These are phyloP conservation scores for Candida manassasensis DNA, from an alignment of 805 yeast genomes.

Conservation along the genomic window DNA sequence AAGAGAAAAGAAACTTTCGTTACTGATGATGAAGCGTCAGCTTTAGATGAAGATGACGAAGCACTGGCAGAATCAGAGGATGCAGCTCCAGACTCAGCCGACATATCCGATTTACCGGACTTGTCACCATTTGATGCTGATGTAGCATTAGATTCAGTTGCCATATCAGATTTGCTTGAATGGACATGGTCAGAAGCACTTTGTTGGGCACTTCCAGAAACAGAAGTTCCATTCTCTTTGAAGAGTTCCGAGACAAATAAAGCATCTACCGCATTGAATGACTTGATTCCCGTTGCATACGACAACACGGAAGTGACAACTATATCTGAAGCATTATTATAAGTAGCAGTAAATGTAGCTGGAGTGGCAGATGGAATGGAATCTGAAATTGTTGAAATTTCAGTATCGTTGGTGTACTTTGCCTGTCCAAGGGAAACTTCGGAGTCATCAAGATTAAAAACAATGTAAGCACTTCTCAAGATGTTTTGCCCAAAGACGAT, in stretches of 20 bases:
- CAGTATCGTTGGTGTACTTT: slow-evolving; percentile 9
- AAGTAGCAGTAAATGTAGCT: background rate
- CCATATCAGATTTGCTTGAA: too few species aligned
- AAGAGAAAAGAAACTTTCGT: background rate
- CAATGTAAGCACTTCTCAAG: slow-evolving; percentile 58
- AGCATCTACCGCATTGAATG: too few species aligned
- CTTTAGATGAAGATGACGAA: background rate
- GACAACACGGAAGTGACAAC: background rate
- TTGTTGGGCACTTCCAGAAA: too few species aligned
- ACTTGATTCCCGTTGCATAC: background rate
- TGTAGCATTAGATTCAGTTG: too few species aligned
- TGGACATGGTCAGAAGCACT: too few species aligned
- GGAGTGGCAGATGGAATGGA: slow-evolving; percentile 1
- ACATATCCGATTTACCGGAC: too few species aligned
- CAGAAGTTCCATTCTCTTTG: too few species aligned
- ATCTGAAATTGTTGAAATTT: slow-evolving; percentile 1
- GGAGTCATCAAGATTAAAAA: slow-evolving; percentile 54
- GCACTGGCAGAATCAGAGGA: too few species aligned
- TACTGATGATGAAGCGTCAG: background rate
- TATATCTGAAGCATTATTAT: background rate
- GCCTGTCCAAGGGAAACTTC: slow-evolving; percentile 48
- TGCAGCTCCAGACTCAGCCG: too few species aligned
- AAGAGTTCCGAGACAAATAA: too few species aligned
- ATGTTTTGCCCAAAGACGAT: slow-evolving; percentile 59
- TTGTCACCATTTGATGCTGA: too few species aligned